Conservation (phyloP, 116 monocot genomes). For the Trichopus zeylanicus region DNA sequence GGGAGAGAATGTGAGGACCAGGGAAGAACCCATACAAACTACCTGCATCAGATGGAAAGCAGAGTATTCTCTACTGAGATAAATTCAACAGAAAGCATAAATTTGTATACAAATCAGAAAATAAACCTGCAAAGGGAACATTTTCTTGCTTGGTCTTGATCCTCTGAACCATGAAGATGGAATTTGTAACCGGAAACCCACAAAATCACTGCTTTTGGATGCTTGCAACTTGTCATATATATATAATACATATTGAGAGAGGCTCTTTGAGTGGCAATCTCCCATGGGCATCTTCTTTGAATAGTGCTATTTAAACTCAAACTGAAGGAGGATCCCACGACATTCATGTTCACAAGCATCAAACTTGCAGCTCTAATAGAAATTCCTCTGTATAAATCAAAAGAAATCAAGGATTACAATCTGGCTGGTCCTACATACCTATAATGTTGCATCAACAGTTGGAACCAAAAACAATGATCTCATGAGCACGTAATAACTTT, state of each 20-base stretch:
- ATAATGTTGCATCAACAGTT: too few relatives aligned
- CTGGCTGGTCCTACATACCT: too few relatives aligned
- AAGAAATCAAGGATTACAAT: too few relatives aligned
- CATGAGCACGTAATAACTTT: too few relatives aligned
- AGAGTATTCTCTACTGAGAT: not conserved
- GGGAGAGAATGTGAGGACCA: too few relatives aligned
- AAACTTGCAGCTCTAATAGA: not conserved
- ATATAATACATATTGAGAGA: not conserved
- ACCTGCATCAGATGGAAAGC: conserved; percentile 27
- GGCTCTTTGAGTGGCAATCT: not conserved
- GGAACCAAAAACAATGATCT: too few relatives aligned
- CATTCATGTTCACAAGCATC: not conserved
- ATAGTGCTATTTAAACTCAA: not conserved
- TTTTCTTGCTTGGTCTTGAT: not conserved
- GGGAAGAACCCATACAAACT: conserved; percentile 65
- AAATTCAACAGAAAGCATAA: not conserved
- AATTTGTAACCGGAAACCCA: not conserved
- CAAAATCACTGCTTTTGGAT: not conserved
- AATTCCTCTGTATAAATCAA: too few relatives aligned
- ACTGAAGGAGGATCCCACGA: not conserved
- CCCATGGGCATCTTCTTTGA: not conserved
- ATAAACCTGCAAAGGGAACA: not conserved
- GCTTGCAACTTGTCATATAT: not conserved
- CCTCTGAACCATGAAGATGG: not conserved
- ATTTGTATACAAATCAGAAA: not conserved